Conservation (phyloP, 2,329 filamentous ascomycete genomes). For the Diaporthe citrichinensis region DNA sequence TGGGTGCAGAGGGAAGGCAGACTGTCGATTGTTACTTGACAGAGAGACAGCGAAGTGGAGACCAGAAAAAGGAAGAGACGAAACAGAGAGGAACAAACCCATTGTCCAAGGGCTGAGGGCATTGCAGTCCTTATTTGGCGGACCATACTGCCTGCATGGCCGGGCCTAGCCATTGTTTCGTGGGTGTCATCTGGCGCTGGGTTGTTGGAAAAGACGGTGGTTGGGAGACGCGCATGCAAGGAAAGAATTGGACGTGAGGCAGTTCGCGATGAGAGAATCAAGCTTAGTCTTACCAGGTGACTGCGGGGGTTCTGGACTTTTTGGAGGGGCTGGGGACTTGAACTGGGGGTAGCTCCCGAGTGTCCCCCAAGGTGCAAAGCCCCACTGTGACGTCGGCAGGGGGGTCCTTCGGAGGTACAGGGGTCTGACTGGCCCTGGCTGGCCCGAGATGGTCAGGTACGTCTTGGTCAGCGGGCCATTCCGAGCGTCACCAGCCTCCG, state of each 20-base stretch:
- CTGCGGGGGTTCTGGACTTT: constrained; percentile 13
- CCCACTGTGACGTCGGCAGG: constrained; percentile 25
- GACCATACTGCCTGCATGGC: not conserved
- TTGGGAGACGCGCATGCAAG: constrained; percentile 36
- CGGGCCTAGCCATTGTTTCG: not conserved
- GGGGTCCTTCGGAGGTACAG: not conserved
- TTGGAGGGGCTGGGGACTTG: constrained; percentile 34
- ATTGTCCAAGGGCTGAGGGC: not conserved
- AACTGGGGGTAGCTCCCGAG: not conserved
- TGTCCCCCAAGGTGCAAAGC: not conserved
- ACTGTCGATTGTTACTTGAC: constrained; percentile 29
- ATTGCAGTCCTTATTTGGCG: constrained; percentile 23
- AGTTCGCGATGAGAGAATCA: constrained; percentile 14
- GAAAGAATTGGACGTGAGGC: not conserved
- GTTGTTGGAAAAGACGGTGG: constrained; percentile 35
- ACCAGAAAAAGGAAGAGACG: constrained; percentile 6
- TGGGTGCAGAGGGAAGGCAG: not conserved
- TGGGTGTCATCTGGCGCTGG: not conserved
- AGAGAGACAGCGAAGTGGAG: constrained; percentile 28
- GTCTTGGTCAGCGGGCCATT: constrained; percentile 20
- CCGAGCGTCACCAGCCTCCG: constrained; percentile 2
- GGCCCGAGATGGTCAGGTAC: not conserved
- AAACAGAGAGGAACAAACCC: constrained; percentile 13
- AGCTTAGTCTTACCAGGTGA: not conserved
- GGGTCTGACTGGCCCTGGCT: not conserved